Evolutionary conservation across 2,329 filamentous ascomycete species (phyloP).

Genomic region (Fusarium miscanthi): DNA sequence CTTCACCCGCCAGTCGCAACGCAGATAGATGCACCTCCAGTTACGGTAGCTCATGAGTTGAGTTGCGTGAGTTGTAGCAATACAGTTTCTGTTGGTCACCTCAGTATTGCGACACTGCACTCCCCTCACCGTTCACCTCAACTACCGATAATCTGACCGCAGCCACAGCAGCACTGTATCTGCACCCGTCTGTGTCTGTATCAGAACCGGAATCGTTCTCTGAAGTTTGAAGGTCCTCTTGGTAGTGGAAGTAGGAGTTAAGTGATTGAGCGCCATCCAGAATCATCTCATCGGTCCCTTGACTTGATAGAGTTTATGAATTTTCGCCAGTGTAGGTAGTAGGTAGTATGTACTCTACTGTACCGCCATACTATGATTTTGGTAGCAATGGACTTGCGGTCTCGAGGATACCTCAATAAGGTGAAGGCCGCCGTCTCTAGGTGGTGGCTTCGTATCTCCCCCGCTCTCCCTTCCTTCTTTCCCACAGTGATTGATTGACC

Average conservation of each 20-base stretch:
- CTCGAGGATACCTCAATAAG: conserved; percentile 2
- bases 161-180: not conserved
- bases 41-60: not conserved
- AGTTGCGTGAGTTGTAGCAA: conserved; percentile 4
- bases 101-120: conserved; percentile 26
- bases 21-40: conserved; percentile 15
- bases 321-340: not conserved
- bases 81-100: conserved; percentile 6
- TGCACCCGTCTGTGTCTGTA: not conserved
- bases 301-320: conserved; percentile 27
- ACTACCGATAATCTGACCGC: conserved; percentile 12
- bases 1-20: conserved; percentile 29
- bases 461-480: conserved; percentile 24
- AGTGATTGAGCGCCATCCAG: conserved; percentile 18
- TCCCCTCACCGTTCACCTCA: conserved; percentile 15
- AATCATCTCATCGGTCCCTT: conserved; percentile 29
- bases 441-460: conserved; percentile 38
- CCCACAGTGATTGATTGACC: conserved; percentile 1
- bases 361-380: conserved; percentile 13
- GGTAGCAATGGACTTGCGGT: conserved; percentile 8
- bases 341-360: not conserved
- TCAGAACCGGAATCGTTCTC: not conserved
- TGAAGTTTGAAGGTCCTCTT: not conserved
- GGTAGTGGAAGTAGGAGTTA: not conserved
- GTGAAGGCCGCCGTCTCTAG: not conserved